Base-by-base conservation (phyloP, 2,329 filamentous ascomycete species). In the Cytospora chrysosperma region DNA sequence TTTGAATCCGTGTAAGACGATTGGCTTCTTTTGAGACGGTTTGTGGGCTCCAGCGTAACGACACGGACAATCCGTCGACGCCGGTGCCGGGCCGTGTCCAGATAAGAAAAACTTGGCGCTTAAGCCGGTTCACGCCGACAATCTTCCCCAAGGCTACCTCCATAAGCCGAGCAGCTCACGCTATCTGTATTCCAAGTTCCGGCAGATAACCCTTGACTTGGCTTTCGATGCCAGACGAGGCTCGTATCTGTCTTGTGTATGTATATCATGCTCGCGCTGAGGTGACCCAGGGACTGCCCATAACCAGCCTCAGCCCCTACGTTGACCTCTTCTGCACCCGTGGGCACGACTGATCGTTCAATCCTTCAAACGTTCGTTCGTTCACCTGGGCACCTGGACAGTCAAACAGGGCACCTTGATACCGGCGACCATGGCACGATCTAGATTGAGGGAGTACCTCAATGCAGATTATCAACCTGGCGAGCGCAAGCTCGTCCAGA, bases 401-500 rank as follows among this genome's bases (percentile, higher is more conserved):
- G 12, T 5, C 8, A 32, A 32, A n/a, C n/a, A n/a, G n/a, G n/a
- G 2, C 19, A 40, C 37, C 15, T 40, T 3, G 17, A 7, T n/a
- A 43, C 10, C n/a, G 27, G 7, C 37, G 5, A 60, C 37, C 2
- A 57, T 34, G 37, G 50, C 58, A 3, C 17, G 24, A 4, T 56
- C 64, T 57, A 66, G 34, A 40, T 28, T 76, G n/a, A 70, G 71
- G 59, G 69, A 71, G 13, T 77, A 79, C 62, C 66, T 78, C n/a
- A 67, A 72, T 56, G 68, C 64, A 26, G 68, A 74, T 17, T 75
- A 77, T 51, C 70, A 72, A 28, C 75, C 76, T 0, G 76, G 74
- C 2, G 78, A 80, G 70, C 72, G 74, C 26, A 28, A 32, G 64
- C 73, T 87, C 32, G 75, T 88, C 7, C 79, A 77, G 49, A 87